These are phyloP conservation scores for Aspergillus fijiensis DNA, from an alignment of 2,329 filamentous ascomycete genomes.

Conservation along the genomic window DNA sequence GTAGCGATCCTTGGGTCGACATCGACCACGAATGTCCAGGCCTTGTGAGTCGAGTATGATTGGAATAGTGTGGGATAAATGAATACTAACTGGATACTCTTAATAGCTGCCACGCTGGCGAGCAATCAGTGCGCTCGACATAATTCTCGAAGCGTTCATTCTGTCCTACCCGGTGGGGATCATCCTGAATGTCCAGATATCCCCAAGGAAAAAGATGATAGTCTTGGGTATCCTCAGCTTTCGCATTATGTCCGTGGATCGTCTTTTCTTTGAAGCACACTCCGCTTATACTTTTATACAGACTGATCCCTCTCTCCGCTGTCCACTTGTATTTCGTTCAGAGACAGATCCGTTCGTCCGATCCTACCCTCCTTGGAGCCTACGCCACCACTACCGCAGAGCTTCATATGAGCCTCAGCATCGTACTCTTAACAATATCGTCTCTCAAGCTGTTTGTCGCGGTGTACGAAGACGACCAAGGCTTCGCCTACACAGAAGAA, in stretches of 20 bases:
- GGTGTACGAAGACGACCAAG: constrained; percentile 30
- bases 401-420: constrained; percentile 43
- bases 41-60: constrained; percentile 28
- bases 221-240: constrained; percentile 45
- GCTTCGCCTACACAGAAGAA: constrained; percentile 25
- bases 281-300: constrained; percentile 13
- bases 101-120: constrained; percentile 41
- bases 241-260: constrained; percentile 33
- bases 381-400: constrained; percentile 40
- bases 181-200: constrained; percentile 42
- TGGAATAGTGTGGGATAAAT: not conserved
- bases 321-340: constrained; percentile 42
- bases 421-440: constrained; percentile 45
- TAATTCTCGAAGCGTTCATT: constrained; percentile 41
- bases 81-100: not conserved
- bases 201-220: constrained; percentile 37
- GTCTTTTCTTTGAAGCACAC: no score
- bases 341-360: constrained; percentile 29
- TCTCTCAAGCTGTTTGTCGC: constrained; percentile 48
- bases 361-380: constrained; percentile 40
- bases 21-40: constrained; percentile 29
- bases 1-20: constrained; percentile 35
- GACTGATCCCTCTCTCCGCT: constrained; percentile 41
- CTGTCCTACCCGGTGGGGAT: constrained; percentile 39
- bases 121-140: constrained; percentile 40